A percentile compares a stretch with the other conserved stretches of the same genome.
phyloP scores from a whole-genome alignment of 1,139 yeast species.

The Debaryomyces singareniensis region DNA sequence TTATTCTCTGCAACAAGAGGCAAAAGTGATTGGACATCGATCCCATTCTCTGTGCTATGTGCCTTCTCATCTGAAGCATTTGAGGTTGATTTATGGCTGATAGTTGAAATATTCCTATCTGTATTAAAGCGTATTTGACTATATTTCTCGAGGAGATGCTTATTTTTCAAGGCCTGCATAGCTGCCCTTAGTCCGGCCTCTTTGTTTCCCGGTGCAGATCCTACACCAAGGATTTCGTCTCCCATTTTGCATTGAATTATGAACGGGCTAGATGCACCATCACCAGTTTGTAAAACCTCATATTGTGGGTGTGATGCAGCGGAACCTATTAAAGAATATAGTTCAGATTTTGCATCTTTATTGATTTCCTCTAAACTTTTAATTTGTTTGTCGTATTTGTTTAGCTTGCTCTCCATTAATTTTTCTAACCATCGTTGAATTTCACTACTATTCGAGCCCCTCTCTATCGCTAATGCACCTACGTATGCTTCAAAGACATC shows the following conservation, averaged over 20 bases:
- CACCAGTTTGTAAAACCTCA: conserved; percentile 45
- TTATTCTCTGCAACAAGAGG: conserved; percentile 25
- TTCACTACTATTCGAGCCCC: conserved; percentile 35
- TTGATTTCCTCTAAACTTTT: conserved; percentile 32
- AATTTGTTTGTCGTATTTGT: conserved; percentile 20
- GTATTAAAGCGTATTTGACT: conserved; percentile 52
- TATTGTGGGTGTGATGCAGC: conserved; percentile 66
- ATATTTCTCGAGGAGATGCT: conserved; percentile 56
- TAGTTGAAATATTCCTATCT: conserved; percentile 47
- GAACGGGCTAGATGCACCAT: conserved; percentile 45
- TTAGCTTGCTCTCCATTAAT: conserved; percentile 35
- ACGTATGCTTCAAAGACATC: conserved; percentile 88
- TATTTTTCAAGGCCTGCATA: conserved; percentile 58
- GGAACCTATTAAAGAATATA: conserved; percentile 76
- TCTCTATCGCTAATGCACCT: conserved; percentile 72
- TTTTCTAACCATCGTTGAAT: conserved; percentile 57
- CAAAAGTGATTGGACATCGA: conserved; percentile 7
- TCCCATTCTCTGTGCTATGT: conserved; percentile 1
- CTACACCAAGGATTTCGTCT: conserved; percentile 50
- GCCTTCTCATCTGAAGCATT: conserved; percentile 1
- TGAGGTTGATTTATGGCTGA: conserved; percentile 7
- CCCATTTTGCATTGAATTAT: conserved; percentile 64
- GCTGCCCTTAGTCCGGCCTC: conserved; percentile 73
- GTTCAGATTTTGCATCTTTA: conserved; percentile 64
- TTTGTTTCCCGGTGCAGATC: conserved; percentile 53